phyloP scores from a whole-genome alignment of 2,329 filamentous ascomycete species.

The Beauveria asiatica region DNA sequence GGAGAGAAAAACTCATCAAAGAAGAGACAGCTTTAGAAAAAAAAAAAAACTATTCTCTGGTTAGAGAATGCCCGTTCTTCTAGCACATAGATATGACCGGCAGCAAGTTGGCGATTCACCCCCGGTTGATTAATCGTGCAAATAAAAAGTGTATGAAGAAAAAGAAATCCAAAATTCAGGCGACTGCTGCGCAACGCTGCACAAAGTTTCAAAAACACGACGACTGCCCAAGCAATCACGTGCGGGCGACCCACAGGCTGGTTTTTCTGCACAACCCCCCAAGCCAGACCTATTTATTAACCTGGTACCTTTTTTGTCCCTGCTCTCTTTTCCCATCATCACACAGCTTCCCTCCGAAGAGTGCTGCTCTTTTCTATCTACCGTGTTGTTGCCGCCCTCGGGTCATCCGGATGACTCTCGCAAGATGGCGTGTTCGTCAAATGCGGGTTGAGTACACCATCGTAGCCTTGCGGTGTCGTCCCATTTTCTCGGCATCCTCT shows the following conservation, averaged over 20 bases:
- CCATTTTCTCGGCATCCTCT: background rate
- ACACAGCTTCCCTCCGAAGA: too few relatives aligned
- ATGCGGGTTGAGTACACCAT: background rate
- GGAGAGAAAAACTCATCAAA: conserved; percentile 4
- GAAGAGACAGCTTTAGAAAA: background rate
- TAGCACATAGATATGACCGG: conserved; percentile 56
- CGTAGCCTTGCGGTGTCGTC: background rate
- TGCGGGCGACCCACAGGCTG: conserved; percentile 14
- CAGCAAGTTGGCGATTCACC: conserved; percentile 38
- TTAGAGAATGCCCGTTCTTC: conserved; percentile 29
- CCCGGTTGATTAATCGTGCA: conserved; percentile 56
- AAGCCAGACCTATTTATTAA: conserved; percentile 2
- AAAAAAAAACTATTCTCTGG: conserved; percentile 2
- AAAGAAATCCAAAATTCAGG: conserved; percentile 11
- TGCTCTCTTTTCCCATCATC: background rate
- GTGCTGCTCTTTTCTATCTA: too few relatives aligned
- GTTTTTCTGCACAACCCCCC: background rate
- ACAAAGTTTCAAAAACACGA: background rate
- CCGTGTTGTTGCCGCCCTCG: background rate
- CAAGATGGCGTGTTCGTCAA: background rate
- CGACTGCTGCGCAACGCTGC: background rate
- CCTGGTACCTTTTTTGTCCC: background rate
- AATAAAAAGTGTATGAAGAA: conserved; percentile 36
- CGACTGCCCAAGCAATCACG: conserved; percentile 16
- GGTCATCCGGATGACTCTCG: background rate